A percentile compares a stretch with the other conserved stretches of the same genome.
These are phyloP conservation scores for Arabidopsis arenosa DNA, from an alignment of 345 rosid genomes.

Conservation along the genomic window DNA sequence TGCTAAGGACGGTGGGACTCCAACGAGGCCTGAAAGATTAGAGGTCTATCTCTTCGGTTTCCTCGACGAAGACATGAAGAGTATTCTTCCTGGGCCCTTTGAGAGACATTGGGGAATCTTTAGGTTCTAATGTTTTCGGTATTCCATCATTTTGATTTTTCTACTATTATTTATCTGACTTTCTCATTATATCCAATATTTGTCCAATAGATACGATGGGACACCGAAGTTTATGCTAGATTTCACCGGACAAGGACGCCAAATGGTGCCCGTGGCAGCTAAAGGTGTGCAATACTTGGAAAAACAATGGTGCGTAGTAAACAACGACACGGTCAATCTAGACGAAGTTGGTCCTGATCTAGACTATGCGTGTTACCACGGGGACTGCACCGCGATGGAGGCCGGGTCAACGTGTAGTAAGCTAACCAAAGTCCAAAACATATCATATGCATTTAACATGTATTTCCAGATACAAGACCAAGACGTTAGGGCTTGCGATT, in stretches of 20 bases:
- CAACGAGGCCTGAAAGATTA: conserved; percentile 60
- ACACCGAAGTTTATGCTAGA: conserved; percentile 73
- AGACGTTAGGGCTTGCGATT: conserved; percentile 64
- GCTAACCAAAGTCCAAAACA: conserved; percentile 40
- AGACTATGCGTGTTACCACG: conserved; percentile 56
- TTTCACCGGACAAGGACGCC: conserved; percentile 59
- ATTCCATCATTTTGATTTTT: too few species aligned
- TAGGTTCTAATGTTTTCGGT: conserved; percentile 1
- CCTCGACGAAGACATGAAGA: conserved; percentile 78
- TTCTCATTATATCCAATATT: not conserved
- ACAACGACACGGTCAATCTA: conserved; percentile 28
- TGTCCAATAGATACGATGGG: conserved; percentile 55
- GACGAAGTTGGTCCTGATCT: conserved; percentile 33
- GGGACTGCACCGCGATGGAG: conserved; percentile 64
- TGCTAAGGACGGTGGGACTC: conserved; percentile 63
- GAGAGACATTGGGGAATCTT: conserved; percentile 97
- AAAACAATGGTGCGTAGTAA: conserved; percentile 65
- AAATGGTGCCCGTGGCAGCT: conserved; percentile 60
- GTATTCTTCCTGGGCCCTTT: conserved; percentile 70
- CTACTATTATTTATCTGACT: too few species aligned
- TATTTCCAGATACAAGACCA: conserved; percentile 67
- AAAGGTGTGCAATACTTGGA: conserved; percentile 68
- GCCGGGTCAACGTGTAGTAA: conserved; percentile 54
- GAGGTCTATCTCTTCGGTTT: conserved; percentile 69
- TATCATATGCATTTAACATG: conserved; percentile 83